Base-by-base conservation (phyloP, 2,329 filamentous ascomycete species). In the Cladosporium sp. region DNA sequence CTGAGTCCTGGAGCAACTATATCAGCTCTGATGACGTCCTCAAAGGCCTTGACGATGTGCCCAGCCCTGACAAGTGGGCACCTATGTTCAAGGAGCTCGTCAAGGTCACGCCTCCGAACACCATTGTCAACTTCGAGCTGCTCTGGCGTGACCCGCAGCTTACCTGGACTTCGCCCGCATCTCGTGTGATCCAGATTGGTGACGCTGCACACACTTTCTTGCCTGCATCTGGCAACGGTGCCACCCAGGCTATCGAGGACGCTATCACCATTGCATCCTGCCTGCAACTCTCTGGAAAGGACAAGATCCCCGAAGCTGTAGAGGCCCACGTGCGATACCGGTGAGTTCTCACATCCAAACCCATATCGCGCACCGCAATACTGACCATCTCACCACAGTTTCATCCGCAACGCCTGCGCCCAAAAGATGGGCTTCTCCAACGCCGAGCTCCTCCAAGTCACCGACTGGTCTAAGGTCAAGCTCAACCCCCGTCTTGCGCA, bases 361-460 rank as follows among this genome's bases (percentile, higher is more conserved):
- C 16, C 21, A 34, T 21, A 30, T 18, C n/a, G n/a, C n/a, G n/a
- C n/a, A 46, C 23, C 5, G 32, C 25, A 14, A 32, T 34, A 63
- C 66, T 68, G 39, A 65, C 64, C 53, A 48, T 53, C 36, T 49
- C 28, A 39, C 43, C 32, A 48, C 63, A 79, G 80, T 32, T 84
- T 82, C 73, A 78, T 79, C 66, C 79, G 81, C 59, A 81, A 80
- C 58, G 76, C 78, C 6, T 84, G 82, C 73, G 79, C 80, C 1
- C 82, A 83, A 65, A 82, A 83, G 65, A 77, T 82, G 39, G 78
- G 79, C 49, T 82, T 82, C 74, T 77, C 77, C 67, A 81, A 83
- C 70, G 75, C 80, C 28, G 79, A 82, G 70, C 76, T 82, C 10
- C 76, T 82, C 1, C 80, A 82, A 70, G 78, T 81, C 64, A 82